These are phyloP conservation scores for Blastomyces gilchristii DNA, from an alignment of 2,329 filamentous ascomycete genomes.

Conservation along the genomic window DNA sequence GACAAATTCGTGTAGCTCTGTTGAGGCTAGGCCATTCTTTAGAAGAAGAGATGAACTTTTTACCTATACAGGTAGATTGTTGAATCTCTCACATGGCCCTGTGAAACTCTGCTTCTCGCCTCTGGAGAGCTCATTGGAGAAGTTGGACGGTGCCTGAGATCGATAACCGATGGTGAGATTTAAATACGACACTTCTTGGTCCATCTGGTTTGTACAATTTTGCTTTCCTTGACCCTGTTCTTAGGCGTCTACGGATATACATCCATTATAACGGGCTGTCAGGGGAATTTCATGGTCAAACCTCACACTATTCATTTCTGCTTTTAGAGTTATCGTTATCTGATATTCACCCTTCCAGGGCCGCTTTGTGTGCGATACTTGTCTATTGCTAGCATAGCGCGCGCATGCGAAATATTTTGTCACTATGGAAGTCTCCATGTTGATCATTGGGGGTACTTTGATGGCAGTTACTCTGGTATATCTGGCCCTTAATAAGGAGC, in stretches of 20 bases:
- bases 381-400: not conserved
- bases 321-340: not conserved
- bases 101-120: not conserved
- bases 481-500: constrained; percentile 1
- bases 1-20: not conserved
- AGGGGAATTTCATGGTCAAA: not conserved
- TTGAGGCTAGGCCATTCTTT: not conserved
- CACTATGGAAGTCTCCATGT: not conserved
- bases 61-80: not conserved
- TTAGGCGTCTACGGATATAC: not conserved
- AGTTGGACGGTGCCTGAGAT: not conserved
- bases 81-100: not conserved
- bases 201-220: not conserved
- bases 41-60: not conserved
- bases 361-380: not conserved
- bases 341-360: not conserved
- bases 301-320: not conserved
- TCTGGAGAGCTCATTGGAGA: not conserved
- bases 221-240: not conserved
- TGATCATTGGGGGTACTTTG: not conserved
- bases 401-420: not conserved
- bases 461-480: not conserved
- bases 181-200: not conserved
- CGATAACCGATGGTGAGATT: not conserved
- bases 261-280: not conserved